phyloP scores from a whole-genome alignment of 768 basidiomycete genomes.

The Amanita rubescens region DNA sequence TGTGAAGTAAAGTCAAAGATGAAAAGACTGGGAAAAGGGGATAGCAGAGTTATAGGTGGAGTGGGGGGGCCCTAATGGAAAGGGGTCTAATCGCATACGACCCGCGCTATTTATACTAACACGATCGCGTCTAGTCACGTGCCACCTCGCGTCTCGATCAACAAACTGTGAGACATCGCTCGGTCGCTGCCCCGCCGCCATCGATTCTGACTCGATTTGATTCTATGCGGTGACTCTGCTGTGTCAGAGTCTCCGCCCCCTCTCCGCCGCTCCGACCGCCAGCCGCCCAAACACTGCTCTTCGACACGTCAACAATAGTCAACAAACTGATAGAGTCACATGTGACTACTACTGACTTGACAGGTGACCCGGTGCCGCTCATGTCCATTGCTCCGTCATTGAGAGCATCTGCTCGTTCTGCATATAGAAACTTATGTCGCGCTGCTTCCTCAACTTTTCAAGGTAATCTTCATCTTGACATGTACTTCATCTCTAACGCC shows the following conservation, averaged over 20 bases:
- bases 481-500: conserved; percentile 4
- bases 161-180: conserved; percentile 21
- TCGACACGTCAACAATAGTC: conserved; percentile 1
- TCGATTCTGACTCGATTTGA: neutral
- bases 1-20: conserved; percentile 11
- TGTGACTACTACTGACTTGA: no score
- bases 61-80: conserved; percentile 16
- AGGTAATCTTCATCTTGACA: conserved; percentile 29
- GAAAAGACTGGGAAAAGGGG: conserved; percentile 14
- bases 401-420: conserved; percentile 60
- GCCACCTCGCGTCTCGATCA: conserved; percentile 29
- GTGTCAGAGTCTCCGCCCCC: no score
- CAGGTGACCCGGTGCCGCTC: conserved; percentile 6
- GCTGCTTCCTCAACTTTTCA: conserved; percentile 61
- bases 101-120: conserved; percentile 38
- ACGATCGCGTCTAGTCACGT: conserved; percentile 38
- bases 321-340: neutral
- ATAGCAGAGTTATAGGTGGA: conserved; percentile 4
- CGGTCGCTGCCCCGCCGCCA: neutral
- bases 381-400: conserved; percentile 55
- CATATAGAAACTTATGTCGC: conserved; percentile 66
- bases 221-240: no score
- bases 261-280: neutral
- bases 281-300: neutral
- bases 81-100: conserved; percentile 30